Conservation (phyloP, 495 filamentous ascomycete genomes). For the Peziza echinospora region DNA sequence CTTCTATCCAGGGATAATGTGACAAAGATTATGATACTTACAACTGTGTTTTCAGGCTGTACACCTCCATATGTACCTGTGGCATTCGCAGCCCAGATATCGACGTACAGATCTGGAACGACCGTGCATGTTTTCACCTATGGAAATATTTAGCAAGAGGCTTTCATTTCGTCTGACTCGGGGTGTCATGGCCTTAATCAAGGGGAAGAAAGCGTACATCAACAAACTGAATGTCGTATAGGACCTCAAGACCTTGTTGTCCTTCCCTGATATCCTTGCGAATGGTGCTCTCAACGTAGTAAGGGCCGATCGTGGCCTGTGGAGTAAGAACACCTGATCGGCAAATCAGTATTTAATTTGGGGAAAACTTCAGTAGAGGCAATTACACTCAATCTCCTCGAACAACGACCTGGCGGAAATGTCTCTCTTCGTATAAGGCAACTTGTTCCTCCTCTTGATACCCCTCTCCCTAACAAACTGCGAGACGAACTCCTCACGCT, state of each 20-base stretch:
- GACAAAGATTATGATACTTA: background rate
- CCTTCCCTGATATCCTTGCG: slow-evolving; percentile 34
- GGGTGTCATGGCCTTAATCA: no score
- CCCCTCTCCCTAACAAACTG: slow-evolving; percentile 27
- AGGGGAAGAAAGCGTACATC: no score
- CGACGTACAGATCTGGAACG: slow-evolving; percentile 33
- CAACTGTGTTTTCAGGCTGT: slow-evolving; percentile 5
- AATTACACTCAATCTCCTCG: slow-evolving; percentile 4
- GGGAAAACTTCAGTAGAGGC: background rate
- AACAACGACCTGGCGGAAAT: background rate
- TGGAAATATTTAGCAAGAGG: background rate
- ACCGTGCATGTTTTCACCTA: slow-evolving; percentile 30
- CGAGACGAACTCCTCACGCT: slow-evolving; percentile 22
- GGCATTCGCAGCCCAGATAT: slow-evolving; percentile 38
- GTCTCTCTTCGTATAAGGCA: slow-evolving; percentile 3
- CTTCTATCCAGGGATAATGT: slow-evolving; percentile 10
- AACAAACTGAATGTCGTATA: slow-evolving; percentile 39
- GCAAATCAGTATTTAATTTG: slow-evolving; percentile 2
- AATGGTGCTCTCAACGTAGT: slow-evolving; percentile 26
- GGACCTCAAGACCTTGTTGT: slow-evolving; percentile 33
- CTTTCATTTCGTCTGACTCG: no score
- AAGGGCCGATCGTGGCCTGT: slow-evolving; percentile 32
- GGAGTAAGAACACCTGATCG: slow-evolving; percentile 23
- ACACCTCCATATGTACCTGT: slow-evolving; percentile 40
- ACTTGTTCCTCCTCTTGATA: slow-evolving; percentile 24